phyloP scores from a whole-genome alignment of 495 filamentous ascomycete genomes.

The Tuber microsphaerosporum region DNA sequence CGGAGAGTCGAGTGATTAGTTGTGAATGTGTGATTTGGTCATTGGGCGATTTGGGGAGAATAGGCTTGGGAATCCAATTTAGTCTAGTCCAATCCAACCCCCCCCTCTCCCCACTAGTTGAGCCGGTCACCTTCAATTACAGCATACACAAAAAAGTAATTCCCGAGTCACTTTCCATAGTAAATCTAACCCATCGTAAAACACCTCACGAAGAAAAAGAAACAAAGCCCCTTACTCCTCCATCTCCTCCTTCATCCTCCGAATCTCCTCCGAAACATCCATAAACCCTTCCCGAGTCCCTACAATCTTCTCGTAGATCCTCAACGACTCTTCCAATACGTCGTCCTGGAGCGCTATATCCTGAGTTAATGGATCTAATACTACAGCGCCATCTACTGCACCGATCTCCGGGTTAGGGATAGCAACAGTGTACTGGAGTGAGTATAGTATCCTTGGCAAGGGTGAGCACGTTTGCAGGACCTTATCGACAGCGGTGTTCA shows the following conservation, averaged over 20 bases:
- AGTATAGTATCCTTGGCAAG: conserved; percentile 5
- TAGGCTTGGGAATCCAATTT: not conserved
- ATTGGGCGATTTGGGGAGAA: not conserved
- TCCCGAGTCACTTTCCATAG: not conserved
- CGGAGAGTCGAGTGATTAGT: not conserved
- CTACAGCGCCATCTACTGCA: conserved; percentile 13
- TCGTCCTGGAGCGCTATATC: conserved; percentile 28
- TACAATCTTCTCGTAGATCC: conserved; percentile 21
- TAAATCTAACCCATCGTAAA: not conserved
- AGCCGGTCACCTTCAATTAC: not conserved
- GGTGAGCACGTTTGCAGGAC: conserved; percentile 6
- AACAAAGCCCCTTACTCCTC: conserved; percentile 9
- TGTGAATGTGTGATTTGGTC: not conserved
- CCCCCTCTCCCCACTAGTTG: not conserved
- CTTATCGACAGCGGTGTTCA: conserved; percentile 8
- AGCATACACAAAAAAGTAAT: not conserved
- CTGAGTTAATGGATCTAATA: conserved; percentile 4
- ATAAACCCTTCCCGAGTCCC: conserved; percentile 33
- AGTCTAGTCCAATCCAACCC: not conserved
- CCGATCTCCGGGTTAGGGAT: not conserved
- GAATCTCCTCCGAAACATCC: conserved; percentile 26
- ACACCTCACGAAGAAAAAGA: not conserved
- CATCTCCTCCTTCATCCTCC: conserved; percentile 33
- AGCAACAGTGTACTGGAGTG: conserved; percentile 14
- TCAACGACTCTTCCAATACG: conserved; percentile 22